Evolutionary conservation across 2,329 filamentous ascomycete genomes (phyloP).

Genomic region (Trichoderma pleuroti): DNA sequence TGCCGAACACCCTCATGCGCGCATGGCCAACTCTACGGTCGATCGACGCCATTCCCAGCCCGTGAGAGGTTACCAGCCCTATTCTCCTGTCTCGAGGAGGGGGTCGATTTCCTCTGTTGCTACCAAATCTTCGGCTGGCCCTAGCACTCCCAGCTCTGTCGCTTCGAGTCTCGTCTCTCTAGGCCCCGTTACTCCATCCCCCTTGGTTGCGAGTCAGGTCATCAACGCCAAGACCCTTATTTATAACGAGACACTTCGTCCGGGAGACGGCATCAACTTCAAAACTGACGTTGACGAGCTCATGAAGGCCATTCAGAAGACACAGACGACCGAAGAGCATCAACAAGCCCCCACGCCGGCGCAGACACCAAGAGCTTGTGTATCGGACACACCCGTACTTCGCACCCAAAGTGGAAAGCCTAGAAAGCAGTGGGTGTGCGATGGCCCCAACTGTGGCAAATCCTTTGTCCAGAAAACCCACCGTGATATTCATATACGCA

Average conservation of each 20-base stretch:
- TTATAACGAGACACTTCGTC: conserved; percentile 45
- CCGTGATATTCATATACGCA: conserved; percentile 80
- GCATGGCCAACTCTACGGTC: conserved; percentile 24
- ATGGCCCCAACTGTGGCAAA: conserved; percentile 70
- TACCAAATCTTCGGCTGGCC: conserved; percentile 18
- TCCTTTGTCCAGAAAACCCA: conserved; percentile 90
- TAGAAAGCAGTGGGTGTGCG: conserved; percentile 68
- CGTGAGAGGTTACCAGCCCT: conserved; percentile 34
- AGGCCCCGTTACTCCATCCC: conserved; percentile 20
- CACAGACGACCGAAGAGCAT: conserved; percentile 42
- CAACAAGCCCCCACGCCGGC: conserved; percentile 27
- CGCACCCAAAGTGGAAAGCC: conserved; percentile 30
- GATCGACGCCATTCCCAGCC: conserved; percentile 29
- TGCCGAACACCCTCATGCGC: conserved; percentile 29
- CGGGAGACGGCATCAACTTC: conserved; percentile 58
- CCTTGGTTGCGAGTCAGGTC: background rate
- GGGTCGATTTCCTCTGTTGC: conserved; percentile 28
- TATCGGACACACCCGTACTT: background rate
- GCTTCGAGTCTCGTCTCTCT: conserved; percentile 8
- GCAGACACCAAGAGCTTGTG: conserved; percentile 18
- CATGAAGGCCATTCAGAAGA: conserved; percentile 83
- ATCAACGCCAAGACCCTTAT: conserved; percentile 40
- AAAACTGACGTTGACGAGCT: conserved; percentile 81
- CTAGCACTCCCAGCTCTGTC: conserved; percentile 21
- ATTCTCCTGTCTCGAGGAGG: conserved; percentile 32